Base-by-base conservation (phyloP, 345 rosid species). In the Populus ilicifolia region DNA sequence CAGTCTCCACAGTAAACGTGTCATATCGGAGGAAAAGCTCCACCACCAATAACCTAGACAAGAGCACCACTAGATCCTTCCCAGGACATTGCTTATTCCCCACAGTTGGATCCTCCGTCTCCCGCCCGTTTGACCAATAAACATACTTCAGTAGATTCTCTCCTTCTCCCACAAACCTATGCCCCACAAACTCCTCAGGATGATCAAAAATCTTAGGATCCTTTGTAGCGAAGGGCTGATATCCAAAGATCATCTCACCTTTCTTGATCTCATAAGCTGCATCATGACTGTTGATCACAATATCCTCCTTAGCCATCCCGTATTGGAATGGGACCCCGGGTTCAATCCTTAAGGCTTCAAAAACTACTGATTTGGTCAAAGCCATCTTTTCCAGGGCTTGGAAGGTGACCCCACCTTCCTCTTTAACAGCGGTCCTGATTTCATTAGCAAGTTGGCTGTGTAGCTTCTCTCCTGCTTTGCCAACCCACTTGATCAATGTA, bases 51-150 rank as follows among this genome's bases (percentile, higher is more conserved):
- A 95, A 85, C 83, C 98, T 86, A 3, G 91, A 80, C 44, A 87
- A 86, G 75, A 95, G 75, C 36, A 92, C 90, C n/a, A 95, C 98
- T 43, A 95, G 90, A 76, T 93, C 93, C 78, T 93, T 95, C 30
- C 98, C 99, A 0, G 88, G 97, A 25, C 97, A 95, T 65, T 95
- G 99, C 46, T 95, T 95, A 75, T 93, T 89, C 39, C 27, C 87
- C 43, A 85, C 71, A 1, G 93, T 89, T 0, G 98, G 91, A 33
- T 39, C 74, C 85, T 87, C 90, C 1, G 89, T 89, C 89, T 95
- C 91, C 1, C 90, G 92, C 4, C 99, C 99, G 17, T 95, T 95
- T 0, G 99, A 95, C 99, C 99, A 95, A 8, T 93, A 64, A 78
- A 95, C 90, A 80, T 95, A 81, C 81, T 75, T 46, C 67, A 93